Conservation (phyloP, 139 green algal species). For the Zygnema circumcarinatum region DNA sequence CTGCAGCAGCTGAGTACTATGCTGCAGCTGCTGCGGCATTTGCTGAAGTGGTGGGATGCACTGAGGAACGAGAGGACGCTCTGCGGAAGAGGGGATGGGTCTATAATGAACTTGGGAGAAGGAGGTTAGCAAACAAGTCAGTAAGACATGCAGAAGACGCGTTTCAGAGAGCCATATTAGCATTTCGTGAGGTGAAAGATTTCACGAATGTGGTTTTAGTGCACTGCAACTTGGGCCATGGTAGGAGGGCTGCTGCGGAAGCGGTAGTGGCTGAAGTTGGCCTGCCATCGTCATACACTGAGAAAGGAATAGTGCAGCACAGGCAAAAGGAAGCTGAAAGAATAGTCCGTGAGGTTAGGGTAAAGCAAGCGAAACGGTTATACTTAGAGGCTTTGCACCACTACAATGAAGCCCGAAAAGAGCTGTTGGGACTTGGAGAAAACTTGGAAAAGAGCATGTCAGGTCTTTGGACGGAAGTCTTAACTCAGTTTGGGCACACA, state of each 20-base stretch:
- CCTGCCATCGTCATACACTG: neutral
- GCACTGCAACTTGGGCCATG: slow-evolving; percentile 52
- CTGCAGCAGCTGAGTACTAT: slow-evolving; percentile 49
- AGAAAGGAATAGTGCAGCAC: neutral
- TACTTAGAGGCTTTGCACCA: slow-evolving; percentile 27
- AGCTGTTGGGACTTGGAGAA: slow-evolving; percentile 33
- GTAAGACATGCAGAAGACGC: slow-evolving; percentile 29
- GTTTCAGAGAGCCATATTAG: slow-evolving; percentile 13
- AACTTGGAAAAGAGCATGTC: slow-evolving; percentile 4
- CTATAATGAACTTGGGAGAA: slow-evolving; percentile 36
- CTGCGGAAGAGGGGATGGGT: slow-evolving; percentile 6
- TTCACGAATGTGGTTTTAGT: slow-evolving; percentile 42
- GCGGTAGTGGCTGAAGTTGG: neutral
- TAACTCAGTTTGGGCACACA: slow-evolving; percentile 56
- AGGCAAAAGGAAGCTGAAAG: neutral
- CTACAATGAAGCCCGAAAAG: slow-evolving; percentile 21
- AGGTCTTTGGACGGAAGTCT: slow-evolving; percentile 46
- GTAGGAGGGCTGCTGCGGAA: slow-evolving; percentile 35
- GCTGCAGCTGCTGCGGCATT: slow-evolving; percentile 27
- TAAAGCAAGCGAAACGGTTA: slow-evolving; percentile 19
- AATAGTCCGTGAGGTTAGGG: neutral
- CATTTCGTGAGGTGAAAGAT: slow-evolving; percentile 35
- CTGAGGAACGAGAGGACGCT: slow-evolving; percentile 16
- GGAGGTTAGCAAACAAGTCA: neutral
- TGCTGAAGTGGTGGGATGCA: slow-evolving; percentile 6